phyloP scores from a whole-genome alignment of 2,329 filamentous ascomycete species.

The Aspergillus vadensis region DNA sequence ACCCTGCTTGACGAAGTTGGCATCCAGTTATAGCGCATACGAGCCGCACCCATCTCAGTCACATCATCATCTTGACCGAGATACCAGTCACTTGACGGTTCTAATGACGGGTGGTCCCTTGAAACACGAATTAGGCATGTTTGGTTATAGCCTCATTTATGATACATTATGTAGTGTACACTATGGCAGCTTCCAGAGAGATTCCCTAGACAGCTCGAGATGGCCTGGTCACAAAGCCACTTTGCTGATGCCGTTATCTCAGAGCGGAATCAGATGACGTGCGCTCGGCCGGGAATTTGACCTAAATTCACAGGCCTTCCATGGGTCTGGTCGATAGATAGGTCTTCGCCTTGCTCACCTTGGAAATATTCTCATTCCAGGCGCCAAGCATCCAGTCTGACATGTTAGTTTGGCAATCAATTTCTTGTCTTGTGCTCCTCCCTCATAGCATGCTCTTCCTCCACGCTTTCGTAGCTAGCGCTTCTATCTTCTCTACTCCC shows the following conservation, averaged over 20 bases:
- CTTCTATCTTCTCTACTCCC: constrained; percentile 77
- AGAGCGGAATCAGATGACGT: neutral
- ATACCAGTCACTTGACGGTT: too few species aligned
- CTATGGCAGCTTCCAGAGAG: neutral
- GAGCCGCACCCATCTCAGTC: neutral
- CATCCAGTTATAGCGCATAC: neutral
- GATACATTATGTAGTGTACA: constrained; percentile 1
- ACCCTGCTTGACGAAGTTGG: neutral
- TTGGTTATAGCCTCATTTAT: neutral
- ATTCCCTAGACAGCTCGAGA: neutral
- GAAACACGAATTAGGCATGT: neutral
- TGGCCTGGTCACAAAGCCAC: neutral
- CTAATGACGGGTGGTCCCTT: neutral
- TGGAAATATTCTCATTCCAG: neutral
- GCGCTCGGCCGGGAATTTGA: neutral
- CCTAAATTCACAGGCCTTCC: neutral
- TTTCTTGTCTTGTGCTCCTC: neutral
- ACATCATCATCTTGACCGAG: neutral
- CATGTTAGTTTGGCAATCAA: neutral
- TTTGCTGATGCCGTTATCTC: neutral
- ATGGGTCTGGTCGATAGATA: neutral
- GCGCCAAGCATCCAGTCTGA: neutral
- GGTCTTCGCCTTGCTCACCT: neutral
- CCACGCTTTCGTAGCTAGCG: constrained; percentile 79
- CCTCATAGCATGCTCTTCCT: constrained; percentile 81